Base-by-base conservation (phyloP, 805 yeast species). In the Yamadazyma akitaensis region DNA sequence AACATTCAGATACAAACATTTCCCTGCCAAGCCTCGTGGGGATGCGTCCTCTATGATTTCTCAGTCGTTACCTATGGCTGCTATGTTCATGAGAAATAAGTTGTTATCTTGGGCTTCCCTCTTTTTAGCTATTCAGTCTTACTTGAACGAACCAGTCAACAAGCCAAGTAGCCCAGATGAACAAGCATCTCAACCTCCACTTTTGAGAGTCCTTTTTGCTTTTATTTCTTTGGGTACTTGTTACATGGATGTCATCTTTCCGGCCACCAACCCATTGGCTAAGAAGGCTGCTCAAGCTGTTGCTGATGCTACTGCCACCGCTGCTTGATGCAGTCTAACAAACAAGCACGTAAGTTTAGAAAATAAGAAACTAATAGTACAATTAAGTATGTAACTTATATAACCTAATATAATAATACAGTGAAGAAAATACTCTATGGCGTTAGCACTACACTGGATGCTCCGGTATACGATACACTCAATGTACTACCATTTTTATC, bases 51-150 rank as follows among this genome's bases (percentile, higher is more conserved):
- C 53, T 31, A 68, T 77, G 62, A 66, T 78, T 39, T 63, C 78
- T 36, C 85, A 77, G 61, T 70, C 83, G 14, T 75, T 81, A 66
- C 85, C 86, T 28, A 78, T 81, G 83, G 82, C 83, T 2, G 85
- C 85, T 40, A 79, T 81, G 81, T 81, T 81, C 63, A 71, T 81
- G 77, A 76, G 73, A 55, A 78, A 79, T 60, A 80, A 76, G 57
- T 63, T 79, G 51, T 61, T 80, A 54, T 69, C 82, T 11, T 79
- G 85, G 85, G 64, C 81, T 18, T 63, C 84, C 2, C 57, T 81
- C 19, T 69, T 81, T 48, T 71, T 78, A 49, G 70, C 81, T 4
- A 54, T 79, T 21, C 80, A 75, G 54, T 51, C 77, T 1, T 79
- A 62, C 53, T 65, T 80, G 57, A 75, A 69, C 48, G 75, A 72